Percentiles rank a stretch among this genome's conserved stretches.
These are phyloP conservation scores for Aspergillus fumigatus DNA, from an alignment of 2,329 filamentous ascomycete species.

Conservation along the genomic window DNA sequence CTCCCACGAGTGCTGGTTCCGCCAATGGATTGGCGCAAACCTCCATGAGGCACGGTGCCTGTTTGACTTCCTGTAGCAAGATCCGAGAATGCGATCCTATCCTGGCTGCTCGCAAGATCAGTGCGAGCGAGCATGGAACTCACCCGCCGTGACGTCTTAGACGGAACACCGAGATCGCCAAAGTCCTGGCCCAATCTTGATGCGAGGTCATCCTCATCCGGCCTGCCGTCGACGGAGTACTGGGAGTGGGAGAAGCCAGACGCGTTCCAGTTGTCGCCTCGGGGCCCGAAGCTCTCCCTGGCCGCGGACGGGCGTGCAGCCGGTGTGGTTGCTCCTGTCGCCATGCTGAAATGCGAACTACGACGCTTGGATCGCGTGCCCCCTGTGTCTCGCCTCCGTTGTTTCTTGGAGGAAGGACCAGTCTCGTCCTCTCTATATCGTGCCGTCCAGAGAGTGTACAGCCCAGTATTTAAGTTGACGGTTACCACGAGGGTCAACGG, in stretches of 20 bases:
- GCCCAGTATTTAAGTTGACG: conserved; percentile 67
- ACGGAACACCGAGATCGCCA: conserved; percentile 49
- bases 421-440: conserved; percentile 67
- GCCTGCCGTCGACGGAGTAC: conserved; percentile 48
- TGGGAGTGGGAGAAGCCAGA: conserved; percentile 37
- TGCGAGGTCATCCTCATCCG: conserved; percentile 58
- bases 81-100: conserved; percentile 74
- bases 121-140: conserved; percentile 87
- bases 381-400: conserved; percentile 48
- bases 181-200: conserved; percentile 68
- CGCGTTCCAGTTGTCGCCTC: conserved; percentile 41
- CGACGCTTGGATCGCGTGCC: conserved; percentile 64
- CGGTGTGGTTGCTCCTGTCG: conserved; percentile 73
- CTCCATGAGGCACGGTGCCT: conserved; percentile 36
- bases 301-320: conserved; percentile 59
- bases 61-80: conserved; percentile 49
- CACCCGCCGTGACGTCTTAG: conserved; percentile 68
- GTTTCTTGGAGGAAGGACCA: conserved; percentile 40
- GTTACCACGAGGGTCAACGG: conserved; percentile 73
- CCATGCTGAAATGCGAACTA: conserved; percentile 59
- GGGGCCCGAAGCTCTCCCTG: conserved; percentile 70
- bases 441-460: conserved; percentile 81
- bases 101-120: conserved; percentile 80
- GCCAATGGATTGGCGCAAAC: conserved; percentile 67
- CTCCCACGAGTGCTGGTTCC: conserved; percentile 62